phyloP scores from a whole-genome alignment of 768 basidiomycete genomes.

The Tricholoma flavovirens region DNA sequence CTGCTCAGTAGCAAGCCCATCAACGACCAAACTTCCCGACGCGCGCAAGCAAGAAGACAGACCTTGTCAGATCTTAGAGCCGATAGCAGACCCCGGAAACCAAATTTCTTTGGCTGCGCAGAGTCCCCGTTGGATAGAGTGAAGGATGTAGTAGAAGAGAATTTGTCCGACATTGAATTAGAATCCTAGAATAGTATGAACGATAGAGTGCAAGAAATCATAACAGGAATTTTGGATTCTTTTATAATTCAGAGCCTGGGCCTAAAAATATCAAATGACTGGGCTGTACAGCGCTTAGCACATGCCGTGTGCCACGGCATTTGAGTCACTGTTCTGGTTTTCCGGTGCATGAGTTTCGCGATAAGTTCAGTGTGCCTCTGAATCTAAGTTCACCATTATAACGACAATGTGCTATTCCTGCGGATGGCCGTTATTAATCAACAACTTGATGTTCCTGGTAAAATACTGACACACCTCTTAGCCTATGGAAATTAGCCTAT shows the following conservation, averaged over 20 bases:
- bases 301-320: too few relatives aligned
- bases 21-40: neutral
- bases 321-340: too few relatives aligned
- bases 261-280: too few relatives aligned
- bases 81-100: neutral
- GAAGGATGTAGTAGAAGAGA: slow-evolving; percentile 13
- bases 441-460: too few relatives aligned
- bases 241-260: too few relatives aligned
- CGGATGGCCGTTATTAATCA: neutral
- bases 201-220: neutral
- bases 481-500: too few relatives aligned
- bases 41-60: neutral
- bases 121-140: slow-evolving; percentile 5
- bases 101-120: neutral
- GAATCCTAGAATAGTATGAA: neutral
- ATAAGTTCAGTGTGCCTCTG: too few relatives aligned
- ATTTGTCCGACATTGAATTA: slow-evolving; percentile 10
- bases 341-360: too few relatives aligned
- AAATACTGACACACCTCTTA: slow-evolving; percentile 9
- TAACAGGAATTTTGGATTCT: neutral
- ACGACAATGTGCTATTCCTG: neutral
- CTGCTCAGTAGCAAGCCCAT: neutral
- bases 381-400: too few relatives aligned
- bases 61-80: neutral
- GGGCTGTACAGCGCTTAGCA: too few relatives aligned